These are phyloP conservation scores for Cladorrhinum sp. DNA, from an alignment of 2,329 filamentous ascomycete genomes.

Conservation along the genomic window DNA sequence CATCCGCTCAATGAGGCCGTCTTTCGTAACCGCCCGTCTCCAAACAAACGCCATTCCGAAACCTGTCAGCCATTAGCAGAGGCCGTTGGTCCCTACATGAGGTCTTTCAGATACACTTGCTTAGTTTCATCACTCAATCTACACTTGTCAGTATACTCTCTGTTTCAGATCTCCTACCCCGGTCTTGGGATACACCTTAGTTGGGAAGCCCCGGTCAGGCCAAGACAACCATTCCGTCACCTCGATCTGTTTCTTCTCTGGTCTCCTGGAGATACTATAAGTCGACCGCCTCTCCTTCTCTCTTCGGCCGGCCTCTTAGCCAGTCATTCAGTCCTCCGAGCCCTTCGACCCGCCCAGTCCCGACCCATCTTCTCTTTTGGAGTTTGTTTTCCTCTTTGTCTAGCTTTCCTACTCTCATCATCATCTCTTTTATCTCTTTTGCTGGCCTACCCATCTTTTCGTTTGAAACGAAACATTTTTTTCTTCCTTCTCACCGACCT, in stretches of 20 bases:
- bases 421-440: slow-evolving; percentile 24
- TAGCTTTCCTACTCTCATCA: slow-evolving; percentile 27
- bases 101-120: slow-evolving; percentile 48
- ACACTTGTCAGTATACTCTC: slow-evolving; percentile 33
- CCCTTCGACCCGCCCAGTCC: slow-evolving; percentile 24
- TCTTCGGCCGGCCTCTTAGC: slow-evolving; percentile 30
- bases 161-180: slow-evolving; percentile 34
- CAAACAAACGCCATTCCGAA: slow-evolving; percentile 48
- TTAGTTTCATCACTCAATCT: slow-evolving; percentile 49
- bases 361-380: slow-evolving; percentile 36
- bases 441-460: slow-evolving; percentile 32
- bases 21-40: slow-evolving; percentile 45
- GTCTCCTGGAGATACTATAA: slow-evolving; percentile 28
- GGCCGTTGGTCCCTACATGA: slow-evolving; percentile 39
- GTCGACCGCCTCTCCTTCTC: slow-evolving; percentile 27
- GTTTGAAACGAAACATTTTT: slow-evolving; percentile 42
- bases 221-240: slow-evolving; percentile 15
- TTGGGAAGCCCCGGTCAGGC: slow-evolving; percentile 11
- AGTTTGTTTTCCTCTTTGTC: slow-evolving; percentile 33
- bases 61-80: slow-evolving; percentile 50
- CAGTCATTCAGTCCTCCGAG: slow-evolving; percentile 37
- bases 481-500: slow-evolving; percentile 15
- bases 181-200: slow-evolving; percentile 26
- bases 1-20: slow-evolving; percentile 27
- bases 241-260: slow-evolving; percentile 19